Percentiles rank a stretch among this genome's conserved stretches.
Evolutionary conservation across 371 early-diverging fungal genomes (phyloP).

Genomic region (Mucor irregularis): DNA sequence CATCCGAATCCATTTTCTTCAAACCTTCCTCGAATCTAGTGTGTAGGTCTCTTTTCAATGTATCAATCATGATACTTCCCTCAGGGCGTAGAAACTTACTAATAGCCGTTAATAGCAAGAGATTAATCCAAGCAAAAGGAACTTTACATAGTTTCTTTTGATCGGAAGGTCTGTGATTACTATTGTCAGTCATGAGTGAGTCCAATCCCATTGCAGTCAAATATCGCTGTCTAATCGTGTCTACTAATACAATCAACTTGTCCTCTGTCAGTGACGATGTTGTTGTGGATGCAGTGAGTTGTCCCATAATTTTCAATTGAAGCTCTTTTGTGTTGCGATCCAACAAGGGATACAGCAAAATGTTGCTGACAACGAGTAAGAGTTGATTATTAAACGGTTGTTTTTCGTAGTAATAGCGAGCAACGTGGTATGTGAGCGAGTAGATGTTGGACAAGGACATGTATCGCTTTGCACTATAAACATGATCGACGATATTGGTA

Average conservation of each 20-base stretch:
- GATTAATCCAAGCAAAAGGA: constrained; percentile 36
- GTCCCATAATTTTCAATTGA: background rate
- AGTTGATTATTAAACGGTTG: no score
- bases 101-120: constrained; percentile 31
- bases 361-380: background rate
- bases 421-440: background rate
- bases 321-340: background rate
- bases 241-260: background rate
- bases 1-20: constrained; percentile 20
- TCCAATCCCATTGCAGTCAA: background rate
- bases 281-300: background rate
- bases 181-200: background rate
- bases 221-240: background rate
- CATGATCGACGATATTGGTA: background rate
- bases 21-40: constrained; percentile 14
- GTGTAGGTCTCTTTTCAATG: constrained; percentile 7
- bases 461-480: background rate
- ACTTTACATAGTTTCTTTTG: constrained; percentile 1
- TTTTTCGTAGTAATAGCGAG: background rate
- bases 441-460: background rate
- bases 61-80: background rate
- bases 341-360: background rate
- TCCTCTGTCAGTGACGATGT: background rate
- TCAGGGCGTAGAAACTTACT: constrained; percentile 19
- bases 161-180: no score